phyloP scores from a whole-genome alignment of 2,329 filamentous ascomycete species.

The Penicillium nordicum region DNA sequence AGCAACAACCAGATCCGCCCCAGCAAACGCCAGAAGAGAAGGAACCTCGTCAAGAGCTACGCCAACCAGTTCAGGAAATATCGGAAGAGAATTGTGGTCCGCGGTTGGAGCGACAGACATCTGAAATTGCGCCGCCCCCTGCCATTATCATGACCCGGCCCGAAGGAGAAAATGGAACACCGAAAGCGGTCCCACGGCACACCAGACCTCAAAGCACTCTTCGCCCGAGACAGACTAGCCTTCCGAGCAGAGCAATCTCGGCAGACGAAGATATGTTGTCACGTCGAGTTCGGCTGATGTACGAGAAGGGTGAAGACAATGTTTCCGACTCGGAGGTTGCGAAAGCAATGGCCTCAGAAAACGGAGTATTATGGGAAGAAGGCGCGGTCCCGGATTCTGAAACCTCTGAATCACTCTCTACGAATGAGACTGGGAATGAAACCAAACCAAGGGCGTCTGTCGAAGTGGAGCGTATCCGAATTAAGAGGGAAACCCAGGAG shows the following conservation, averaged over 20 bases:
- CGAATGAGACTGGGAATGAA: conserved; percentile 25
- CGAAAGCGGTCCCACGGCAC: conserved; percentile 26
- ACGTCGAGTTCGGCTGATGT: conserved; percentile 62
- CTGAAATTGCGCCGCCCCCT: conserved; percentile 16
- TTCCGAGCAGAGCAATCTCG: conserved; percentile 54
- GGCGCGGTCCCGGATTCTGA: conserved; percentile 27
- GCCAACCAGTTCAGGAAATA: conserved; percentile 1
- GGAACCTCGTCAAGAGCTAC: conserved; percentile 1
- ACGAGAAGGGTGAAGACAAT: conserved; percentile 58
- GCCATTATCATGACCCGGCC: conserved; percentile 15
- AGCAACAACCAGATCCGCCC: conserved; percentile 3
- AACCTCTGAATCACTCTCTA: conserved; percentile 26
- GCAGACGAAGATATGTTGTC: conserved; percentile 62
- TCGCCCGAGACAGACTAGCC: conserved; percentile 36
- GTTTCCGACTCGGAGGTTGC: conserved; percentile 44
- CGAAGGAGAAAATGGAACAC: conserved; percentile 16
- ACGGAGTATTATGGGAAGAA: conserved; percentile 43
- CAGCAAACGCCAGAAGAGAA: conserved; percentile 9
- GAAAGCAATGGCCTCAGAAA: conserved; percentile 36
- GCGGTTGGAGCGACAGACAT: conserved; percentile 5
- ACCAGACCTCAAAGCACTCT: conserved; percentile 36
- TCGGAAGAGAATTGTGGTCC: conserved; percentile 9
- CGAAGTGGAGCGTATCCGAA: conserved; percentile 32
- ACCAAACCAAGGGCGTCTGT: conserved; percentile 28
- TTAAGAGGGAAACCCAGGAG: conserved; percentile 53